These are phyloP conservation scores for Asterochloris sp. DNA, from an alignment of 139 green algal genomes.

Conservation along the genomic window DNA sequence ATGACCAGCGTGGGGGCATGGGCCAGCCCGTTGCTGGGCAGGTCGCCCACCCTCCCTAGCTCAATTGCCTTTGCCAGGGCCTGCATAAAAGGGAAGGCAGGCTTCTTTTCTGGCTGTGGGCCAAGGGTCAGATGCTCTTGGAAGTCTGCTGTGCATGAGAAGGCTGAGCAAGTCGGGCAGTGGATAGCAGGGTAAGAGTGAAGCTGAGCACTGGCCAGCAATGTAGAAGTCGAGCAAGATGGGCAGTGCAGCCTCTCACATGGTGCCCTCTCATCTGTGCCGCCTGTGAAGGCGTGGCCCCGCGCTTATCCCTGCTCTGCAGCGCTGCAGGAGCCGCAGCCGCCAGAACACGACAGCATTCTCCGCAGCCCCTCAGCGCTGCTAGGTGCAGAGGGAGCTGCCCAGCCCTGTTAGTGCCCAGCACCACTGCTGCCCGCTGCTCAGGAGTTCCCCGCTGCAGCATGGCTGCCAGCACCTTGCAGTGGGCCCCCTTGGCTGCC, in stretches of 20 bases:
- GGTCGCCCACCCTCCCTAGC: neutral
- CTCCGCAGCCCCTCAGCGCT: constrained; percentile 36
- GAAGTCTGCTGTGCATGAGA: neutral
- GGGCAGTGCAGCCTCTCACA: neutral
- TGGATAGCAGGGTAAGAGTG: neutral
- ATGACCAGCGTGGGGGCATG: constrained; percentile 48
- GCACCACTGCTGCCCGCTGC: neutral
- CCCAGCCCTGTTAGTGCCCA: constrained; percentile 41
- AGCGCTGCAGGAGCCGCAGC: constrained; percentile 6
- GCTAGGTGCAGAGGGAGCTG: constrained; percentile 56
- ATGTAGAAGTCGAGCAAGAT: neutral
- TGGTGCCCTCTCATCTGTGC: constrained; percentile 37
- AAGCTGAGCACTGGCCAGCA: neutral
- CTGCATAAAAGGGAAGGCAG: neutral
- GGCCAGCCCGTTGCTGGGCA: too few relatives aligned
- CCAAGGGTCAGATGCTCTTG: neutral
- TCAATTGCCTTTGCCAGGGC: constrained; percentile 13
- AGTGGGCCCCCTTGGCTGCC: constrained; percentile 45
- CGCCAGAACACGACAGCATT: constrained; percentile 18
- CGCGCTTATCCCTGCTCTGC: constrained; percentile 34
- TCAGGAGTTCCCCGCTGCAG: constrained; percentile 8
- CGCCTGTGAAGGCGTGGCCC: constrained; percentile 31
- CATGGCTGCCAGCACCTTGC: constrained; percentile 13
- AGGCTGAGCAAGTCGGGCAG: too few relatives aligned
- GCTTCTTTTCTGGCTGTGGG: neutral